These are phyloP conservation scores for Wallacemonas sp. DNA, from an alignment of 208 protist genomes.

Conservation along the genomic window DNA sequence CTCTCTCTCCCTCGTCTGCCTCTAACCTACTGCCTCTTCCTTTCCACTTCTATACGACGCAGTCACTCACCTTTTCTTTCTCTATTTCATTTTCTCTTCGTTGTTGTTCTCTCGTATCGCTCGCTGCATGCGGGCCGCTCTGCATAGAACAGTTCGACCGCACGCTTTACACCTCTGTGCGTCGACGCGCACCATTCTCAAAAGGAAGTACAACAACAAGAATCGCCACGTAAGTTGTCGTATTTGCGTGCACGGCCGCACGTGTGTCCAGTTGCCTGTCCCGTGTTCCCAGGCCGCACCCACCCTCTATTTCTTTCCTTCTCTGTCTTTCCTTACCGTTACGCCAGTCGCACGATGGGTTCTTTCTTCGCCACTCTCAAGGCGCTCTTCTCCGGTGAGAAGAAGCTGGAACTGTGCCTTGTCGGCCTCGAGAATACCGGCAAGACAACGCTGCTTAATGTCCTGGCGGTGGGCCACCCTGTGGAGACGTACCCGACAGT, in stretches of 20 bases:
- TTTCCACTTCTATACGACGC: background rate
- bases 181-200: too few relatives aligned
- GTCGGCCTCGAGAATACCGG: slow-evolving; percentile 76
- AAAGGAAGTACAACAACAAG: too few relatives aligned
- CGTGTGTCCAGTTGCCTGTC: too few relatives aligned
- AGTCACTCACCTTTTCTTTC: slow-evolving; percentile 4
- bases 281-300: too few relatives aligned
- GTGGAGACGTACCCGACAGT: slow-evolving; percentile 76
- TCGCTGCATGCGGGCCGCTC: background rate
- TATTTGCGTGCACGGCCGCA: too few relatives aligned
- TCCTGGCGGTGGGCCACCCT: slow-evolving; percentile 60
- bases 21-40: background rate
- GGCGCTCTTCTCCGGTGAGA: slow-evolving; percentile 49
- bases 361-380: slow-evolving; percentile 44
- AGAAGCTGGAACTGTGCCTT: slow-evolving; percentile 74
- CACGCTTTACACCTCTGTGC: too few relatives aligned
- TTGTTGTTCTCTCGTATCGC: slow-evolving; percentile 10
- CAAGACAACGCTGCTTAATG: slow-evolving; percentile 85
- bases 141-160: too few relatives aligned
- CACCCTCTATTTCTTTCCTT: background rate
- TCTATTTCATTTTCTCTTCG: slow-evolving; percentile 13
- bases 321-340: slow-evolving; percentile 20
- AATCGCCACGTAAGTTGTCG: too few relatives aligned
- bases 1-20: background rate
- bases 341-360: slow-evolving; percentile 64